These are phyloP conservation scores for Clavulina sp. DNA, from an alignment of 768 basidiomycete species.

Conservation along the genomic window DNA sequence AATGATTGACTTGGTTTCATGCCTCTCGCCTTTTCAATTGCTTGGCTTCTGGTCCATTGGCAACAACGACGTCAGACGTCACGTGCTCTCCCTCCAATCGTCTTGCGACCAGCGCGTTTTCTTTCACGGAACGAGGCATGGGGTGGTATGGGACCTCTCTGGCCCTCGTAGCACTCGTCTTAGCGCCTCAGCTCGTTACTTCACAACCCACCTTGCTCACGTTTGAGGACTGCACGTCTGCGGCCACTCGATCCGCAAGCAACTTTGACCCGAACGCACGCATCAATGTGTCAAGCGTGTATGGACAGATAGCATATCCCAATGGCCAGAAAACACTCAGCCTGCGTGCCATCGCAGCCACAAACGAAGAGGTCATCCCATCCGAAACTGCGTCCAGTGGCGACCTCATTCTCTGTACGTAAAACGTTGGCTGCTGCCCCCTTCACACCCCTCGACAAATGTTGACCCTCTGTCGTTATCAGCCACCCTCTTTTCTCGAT, in stretches of 20 bases:
- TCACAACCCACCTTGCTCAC: background rate
- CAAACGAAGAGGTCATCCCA: background rate
- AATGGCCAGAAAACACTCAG: background rate
- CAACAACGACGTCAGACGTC: too few species aligned
- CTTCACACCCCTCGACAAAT: background rate
- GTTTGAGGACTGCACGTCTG: background rate
- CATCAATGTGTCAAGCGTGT: background rate
- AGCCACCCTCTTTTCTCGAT: background rate
- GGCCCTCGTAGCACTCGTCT: too few species aligned
- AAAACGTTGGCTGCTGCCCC: background rate
- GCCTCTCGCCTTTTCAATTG: too few species aligned
- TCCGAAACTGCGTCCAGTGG: background rate
- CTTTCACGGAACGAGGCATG: too few species aligned
- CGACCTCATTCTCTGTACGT: background rate
- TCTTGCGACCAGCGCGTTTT: too few species aligned
- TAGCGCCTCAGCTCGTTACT: too few species aligned
- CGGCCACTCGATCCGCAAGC: background rate
- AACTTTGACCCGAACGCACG: background rate
- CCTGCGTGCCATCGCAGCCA: background rate
- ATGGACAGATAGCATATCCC: background rate
- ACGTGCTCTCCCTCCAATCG: too few species aligned
- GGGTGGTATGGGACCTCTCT: too few species aligned
- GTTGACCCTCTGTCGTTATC: background rate
- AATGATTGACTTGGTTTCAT: too few species aligned
- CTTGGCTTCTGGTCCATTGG: too few species aligned